Conservation (phyloP, 2,329 filamentous ascomycete genomes). For the Sclerotinia trifoliorum region DNA sequence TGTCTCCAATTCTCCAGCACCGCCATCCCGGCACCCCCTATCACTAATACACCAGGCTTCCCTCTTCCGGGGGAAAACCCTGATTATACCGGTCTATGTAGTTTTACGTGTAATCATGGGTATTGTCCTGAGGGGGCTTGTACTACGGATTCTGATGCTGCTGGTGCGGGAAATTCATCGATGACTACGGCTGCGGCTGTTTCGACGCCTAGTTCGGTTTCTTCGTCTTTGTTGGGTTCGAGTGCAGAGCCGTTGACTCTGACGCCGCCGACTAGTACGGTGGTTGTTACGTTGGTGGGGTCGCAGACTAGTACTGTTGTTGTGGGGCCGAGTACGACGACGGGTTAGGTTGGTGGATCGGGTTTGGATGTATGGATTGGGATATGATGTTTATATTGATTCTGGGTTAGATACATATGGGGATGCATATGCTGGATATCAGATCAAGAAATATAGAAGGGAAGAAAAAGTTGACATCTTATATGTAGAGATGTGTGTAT, state of each 20-base stretch:
- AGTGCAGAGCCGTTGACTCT: neutral
- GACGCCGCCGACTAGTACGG: conserved; percentile 11
- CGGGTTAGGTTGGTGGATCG: neutral
- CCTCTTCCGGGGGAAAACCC: conserved; percentile 40
- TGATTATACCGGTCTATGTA: conserved; percentile 47
- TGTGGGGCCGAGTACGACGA: neutral
- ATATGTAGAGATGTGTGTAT: neutral
- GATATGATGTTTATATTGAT: no score
- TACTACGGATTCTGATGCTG: neutral
- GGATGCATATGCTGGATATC: neutral
- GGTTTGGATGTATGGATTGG: neutral
- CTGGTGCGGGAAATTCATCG: neutral
- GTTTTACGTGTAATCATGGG: conserved; percentile 47
- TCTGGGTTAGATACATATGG: no score
- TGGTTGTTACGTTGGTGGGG: conserved; percentile 4
- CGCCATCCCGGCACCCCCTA: conserved; percentile 28
- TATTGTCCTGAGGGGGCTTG: conserved; percentile 36
- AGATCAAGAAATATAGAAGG: no score
- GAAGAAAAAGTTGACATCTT: neutral
- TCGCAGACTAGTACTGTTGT: conserved; percentile 7
- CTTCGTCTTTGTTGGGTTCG: neutral
- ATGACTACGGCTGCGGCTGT: neutral
- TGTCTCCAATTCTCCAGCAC: conserved; percentile 29
- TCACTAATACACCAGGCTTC: conserved; percentile 40
- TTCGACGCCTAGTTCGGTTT: neutral